phyloP scores from a whole-genome alignment of 768 basidiomycete species.

The Auricularia heimuer region DNA sequence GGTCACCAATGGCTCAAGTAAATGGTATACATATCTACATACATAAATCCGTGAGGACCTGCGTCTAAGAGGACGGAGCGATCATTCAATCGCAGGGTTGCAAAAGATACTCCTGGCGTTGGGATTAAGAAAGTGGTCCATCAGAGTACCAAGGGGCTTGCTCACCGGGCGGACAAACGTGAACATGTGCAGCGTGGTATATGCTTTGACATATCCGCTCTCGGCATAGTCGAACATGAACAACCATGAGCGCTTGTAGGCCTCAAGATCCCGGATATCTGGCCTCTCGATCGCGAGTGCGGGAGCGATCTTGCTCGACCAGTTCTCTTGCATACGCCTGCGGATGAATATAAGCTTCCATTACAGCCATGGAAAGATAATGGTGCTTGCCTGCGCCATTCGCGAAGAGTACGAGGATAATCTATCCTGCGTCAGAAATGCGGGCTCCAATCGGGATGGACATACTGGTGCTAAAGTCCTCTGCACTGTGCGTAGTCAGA shows the following conservation, averaged over 20 bases:
- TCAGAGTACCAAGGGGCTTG: too few species aligned
- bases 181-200: conserved; percentile 76
- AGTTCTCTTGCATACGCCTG: not conserved
- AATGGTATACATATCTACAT: too few species aligned
- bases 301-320: conserved; percentile 41
- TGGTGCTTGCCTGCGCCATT: conserved; percentile 23
- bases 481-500: conserved; percentile 6
- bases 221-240: conserved; percentile 78
- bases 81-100: too few species aligned
- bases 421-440: conserved; percentile 6
- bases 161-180: conserved; percentile 59
- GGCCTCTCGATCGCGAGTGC: conserved; percentile 25
- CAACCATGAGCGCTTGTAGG: conserved; percentile 77
- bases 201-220: conserved; percentile 69
- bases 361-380: not conserved
- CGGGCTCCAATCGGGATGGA: not conserved
- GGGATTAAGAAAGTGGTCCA: too few species aligned
- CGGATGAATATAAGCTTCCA: not conserved
- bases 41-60: too few species aligned
- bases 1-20: too few species aligned
- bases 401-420: conserved; percentile 16
- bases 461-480: conserved; percentile 12
- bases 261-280: conserved; percentile 46
- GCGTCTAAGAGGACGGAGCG: too few species aligned
- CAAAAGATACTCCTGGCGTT: too few species aligned